Percentiles rank a stretch among this genome's conserved stretches.
Conservation (phyloP, 2,329 filamentous ascomycete species). For the Trichophyton benhamiae region DNA sequence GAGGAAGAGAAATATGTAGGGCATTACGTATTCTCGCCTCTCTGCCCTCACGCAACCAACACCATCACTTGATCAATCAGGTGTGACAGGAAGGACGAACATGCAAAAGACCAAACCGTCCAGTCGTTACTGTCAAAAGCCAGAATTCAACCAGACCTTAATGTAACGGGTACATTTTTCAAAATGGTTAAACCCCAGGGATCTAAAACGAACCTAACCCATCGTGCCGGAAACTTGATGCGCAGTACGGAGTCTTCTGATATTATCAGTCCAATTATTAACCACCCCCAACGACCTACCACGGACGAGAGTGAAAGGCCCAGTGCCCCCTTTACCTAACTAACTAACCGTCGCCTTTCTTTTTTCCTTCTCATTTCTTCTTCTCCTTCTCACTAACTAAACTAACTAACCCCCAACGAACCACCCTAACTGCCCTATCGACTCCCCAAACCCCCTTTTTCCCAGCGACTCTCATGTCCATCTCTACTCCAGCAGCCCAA, state of each 20-base stretch:
- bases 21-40: neutral
- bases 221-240: neutral
- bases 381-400: neutral
- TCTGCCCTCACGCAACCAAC: neutral
- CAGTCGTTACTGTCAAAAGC: neutral
- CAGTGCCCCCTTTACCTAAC: neutral
- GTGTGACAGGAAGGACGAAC: neutral
- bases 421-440: neutral
- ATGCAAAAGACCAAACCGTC: neutral
- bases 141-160: neutral
- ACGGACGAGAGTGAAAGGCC: neutral
- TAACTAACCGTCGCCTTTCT: neutral
- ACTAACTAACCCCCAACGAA: no score
- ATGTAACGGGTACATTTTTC: neutral
- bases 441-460: neutral
- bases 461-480: neutral
- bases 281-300: neutral
- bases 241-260: no score
- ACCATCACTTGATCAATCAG: neutral
- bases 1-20: neutral
- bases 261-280: no score
- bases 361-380: neutral
- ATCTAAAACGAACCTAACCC: neutral
- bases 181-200: neutral
- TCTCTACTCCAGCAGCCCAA: neutral